Base-by-base conservation (phyloP, 169 alveolate species). In the Eimeria sp. region DNA sequence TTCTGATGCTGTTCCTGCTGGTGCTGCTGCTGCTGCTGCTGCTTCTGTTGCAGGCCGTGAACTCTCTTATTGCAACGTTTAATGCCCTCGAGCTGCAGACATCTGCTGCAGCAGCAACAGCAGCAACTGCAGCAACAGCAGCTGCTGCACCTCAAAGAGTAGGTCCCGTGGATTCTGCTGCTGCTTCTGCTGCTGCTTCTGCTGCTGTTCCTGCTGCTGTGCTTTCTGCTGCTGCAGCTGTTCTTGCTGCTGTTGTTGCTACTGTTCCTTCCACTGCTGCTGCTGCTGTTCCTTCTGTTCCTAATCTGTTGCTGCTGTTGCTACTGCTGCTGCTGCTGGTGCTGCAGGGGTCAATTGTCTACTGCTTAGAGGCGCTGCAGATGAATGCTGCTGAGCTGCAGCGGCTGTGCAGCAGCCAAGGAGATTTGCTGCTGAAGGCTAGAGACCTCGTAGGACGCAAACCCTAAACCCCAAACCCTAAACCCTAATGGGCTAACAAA, bases 401-500 rank as follows among this genome's bases (percentile, higher is more conserved):
- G 84, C 40, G 49, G 84, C 84, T 73, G 30, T 16, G 84, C 84
- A 73, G 54, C 84, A 73, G 84, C 84, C 84, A 73, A 40, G 43
- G 49, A 14, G 84, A 73, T n/a, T 73, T 73, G 84, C 84, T 73
- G 54, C 84, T n/a, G 54, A 73, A 73, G 84, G 84, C 84, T 7
- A 45, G 84, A 27, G 84, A 73, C 43, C n/a, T 30, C 43, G 84
- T 73, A 40, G 2, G 84, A 6, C 22, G 2, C 40, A 65, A 65
- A 65, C 76, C 76, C 76, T 65, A 65, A 65, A 65, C 76, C 76
- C 76, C 4, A 65, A 65, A 65, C 76, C 76, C 76, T 65, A 65
- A 65, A 65, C 76, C 76, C 76, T 65, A 65, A 65, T 65, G 4
- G 4, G 76, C 40, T 34, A 34, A 2, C 40, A 34, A 34, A 34